Conservation (phyloP, 257 asterid species). For the Salvia miltiorrhiza region DNA sequence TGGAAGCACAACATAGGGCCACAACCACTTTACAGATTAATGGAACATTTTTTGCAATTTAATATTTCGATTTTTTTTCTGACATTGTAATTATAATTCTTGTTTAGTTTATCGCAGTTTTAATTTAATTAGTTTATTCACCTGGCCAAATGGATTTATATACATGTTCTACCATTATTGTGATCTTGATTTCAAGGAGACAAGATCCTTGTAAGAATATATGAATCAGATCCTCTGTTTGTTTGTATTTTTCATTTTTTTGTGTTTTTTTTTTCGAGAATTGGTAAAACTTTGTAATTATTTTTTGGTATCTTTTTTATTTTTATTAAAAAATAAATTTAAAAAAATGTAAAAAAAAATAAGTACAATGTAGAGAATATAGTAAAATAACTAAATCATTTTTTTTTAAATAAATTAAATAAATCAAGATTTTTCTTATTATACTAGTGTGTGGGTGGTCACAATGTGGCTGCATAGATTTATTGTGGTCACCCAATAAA, state of each 20-base stretch:
- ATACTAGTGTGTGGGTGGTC: no score
- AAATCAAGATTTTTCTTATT: no score
- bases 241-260: neutral
- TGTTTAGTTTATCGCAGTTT: neutral
- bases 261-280: neutral
- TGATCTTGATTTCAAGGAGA: constrained; percentile 15
- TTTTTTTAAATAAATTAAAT: no score
- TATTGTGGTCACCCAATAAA: no score
- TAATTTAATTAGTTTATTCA: neutral
- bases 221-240: neutral
- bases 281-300: neutral
- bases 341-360: no score
- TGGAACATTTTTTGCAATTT: constrained; percentile 4
- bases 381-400: no score
- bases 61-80: neutral
- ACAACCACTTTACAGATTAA: constrained; percentile 16
- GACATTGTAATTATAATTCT: neutral
- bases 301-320: no score
- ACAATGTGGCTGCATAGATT: no score
- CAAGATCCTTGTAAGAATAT: constrained; percentile 15
- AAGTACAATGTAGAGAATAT: no score
- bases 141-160: neutral
- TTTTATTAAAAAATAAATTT: no score
- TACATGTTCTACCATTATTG: neutral
- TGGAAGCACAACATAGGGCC: constrained; percentile 36